Conservation (phyloP, 192 early-diverging fungal species). For the Umbelopsis vinacea region DNA sequence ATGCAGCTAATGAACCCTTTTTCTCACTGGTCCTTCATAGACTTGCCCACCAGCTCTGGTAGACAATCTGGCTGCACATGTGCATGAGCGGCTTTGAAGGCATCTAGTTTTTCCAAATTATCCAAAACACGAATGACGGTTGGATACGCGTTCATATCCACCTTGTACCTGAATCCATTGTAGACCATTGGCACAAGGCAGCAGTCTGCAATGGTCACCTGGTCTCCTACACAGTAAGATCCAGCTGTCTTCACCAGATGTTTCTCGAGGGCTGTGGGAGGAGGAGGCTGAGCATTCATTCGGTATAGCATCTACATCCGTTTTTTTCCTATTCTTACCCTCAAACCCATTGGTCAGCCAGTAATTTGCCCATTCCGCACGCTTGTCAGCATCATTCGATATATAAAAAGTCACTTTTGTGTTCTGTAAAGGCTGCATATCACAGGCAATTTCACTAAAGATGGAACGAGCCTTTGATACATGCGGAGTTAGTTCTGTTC, state of each 20-base stretch:
- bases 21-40: not conserved
- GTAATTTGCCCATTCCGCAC: conserved; percentile 63
- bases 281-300: not conserved
- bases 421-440: conserved; percentile 91
- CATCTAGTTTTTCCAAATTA: conserved; percentile 58
- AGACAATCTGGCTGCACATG: conserved; percentile 71
- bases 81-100: conserved; percentile 69
- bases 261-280: conserved; percentile 59
- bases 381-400: conserved; percentile 49
- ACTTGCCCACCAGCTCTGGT: conserved; percentile 40
- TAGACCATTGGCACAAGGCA: conserved; percentile 77
- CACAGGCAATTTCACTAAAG: conserved; percentile 71
- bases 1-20: not conserved
- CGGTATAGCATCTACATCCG: too few relatives aligned
- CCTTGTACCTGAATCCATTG: conserved; percentile 71
- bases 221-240: conserved; percentile 78
- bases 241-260: conserved; percentile 68
- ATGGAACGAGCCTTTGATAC: conserved; percentile 67
- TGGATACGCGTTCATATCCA: conserved; percentile 77
- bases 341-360: conserved; percentile 64
- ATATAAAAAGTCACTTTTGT: conserved; percentile 69
- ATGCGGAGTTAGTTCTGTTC: not conserved
- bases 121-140: conserved; percentile 64
- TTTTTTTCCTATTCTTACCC: conserved; percentile 39
- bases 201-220: conserved; percentile 85